phyloP scores from a whole-genome alignment of 768 basidiomycete species.

The Termitomyces bulborhizus region DNA sequence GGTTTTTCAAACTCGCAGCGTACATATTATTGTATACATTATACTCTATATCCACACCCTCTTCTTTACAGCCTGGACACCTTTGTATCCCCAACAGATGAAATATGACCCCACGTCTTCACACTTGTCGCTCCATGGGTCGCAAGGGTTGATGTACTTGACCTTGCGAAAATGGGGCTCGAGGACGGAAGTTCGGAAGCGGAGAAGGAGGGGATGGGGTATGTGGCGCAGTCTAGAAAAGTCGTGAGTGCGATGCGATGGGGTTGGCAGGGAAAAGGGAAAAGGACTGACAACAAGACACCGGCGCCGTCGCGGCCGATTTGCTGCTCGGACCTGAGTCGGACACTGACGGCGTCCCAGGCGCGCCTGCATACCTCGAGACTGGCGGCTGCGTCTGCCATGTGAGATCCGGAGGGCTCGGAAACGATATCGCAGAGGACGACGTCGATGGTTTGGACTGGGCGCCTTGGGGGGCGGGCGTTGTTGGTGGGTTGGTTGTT shows the following conservation, averaged over 20 bases:
- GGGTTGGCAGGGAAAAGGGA: no score
- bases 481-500: neutral
- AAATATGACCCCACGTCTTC: neutral
- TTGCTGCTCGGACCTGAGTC: constrained; percentile 42
- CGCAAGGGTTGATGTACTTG: constrained; percentile 37
- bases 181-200: constrained; percentile 53
- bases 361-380: constrained; percentile 71
- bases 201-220: constrained; percentile 57
- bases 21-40: neutral
- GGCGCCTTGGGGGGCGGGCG: constrained; percentile 7
- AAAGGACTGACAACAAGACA: constrained; percentile 47
- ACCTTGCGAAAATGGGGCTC: constrained; percentile 61
- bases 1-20: no score
- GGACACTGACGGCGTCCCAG: constrained; percentile 53
- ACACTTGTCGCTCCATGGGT: no score
- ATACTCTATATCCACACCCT: neutral
- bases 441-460: constrained; percentile 54
- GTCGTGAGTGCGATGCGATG: neutral
- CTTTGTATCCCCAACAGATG: constrained; percentile 4
- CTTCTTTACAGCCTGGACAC: neutral
- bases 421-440: constrained; percentile 59
- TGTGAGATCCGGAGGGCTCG: neutral
- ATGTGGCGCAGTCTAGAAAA: constrained; percentile 75
- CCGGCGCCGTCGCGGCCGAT: constrained; percentile 39
- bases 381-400: constrained; percentile 58